Base-by-base conservation (phyloP, 768 basidiomycete genomes). In the Lentinula lateritia region DNA sequence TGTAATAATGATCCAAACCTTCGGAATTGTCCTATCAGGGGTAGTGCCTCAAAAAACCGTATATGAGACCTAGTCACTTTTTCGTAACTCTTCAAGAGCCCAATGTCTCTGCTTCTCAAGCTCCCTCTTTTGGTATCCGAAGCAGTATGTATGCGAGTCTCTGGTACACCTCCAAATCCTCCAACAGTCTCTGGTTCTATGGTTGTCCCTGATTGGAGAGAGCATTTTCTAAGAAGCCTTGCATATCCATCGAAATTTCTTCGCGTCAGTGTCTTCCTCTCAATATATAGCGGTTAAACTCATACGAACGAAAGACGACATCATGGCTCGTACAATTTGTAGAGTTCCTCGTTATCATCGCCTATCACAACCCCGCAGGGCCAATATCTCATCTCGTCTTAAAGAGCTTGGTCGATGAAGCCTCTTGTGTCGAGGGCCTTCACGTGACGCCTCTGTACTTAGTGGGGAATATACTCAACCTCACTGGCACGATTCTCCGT, bases 101-200 rank as follows among this genome's bases (percentile, higher is more conserved):
- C 13, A 23, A 38, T 56, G 39, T 7, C 55, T 10, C n/a, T 56
- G 23, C 38, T 75, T 60, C 42, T 71, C 50, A 77, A 75, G 43
- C 63, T 78, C 9, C 76, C 76, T 2, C 65, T 79, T 63, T 67
- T 74, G 34, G 61, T 78, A 28, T 46, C 68, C 6, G 70, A 76
- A 18, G 74, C 73, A 10, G 39, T 76, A 45, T 72, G 71, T 58
- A 78, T 79, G 73, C 71, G 69, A 45, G 62, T 75, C 43, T 71
- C 71, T n/a, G 72, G 71, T 43, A 76, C 70, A 36, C 75, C 77
- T 2, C 78, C 70, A 2, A 77, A 76, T 41, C 67, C 66, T n/a
- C 67, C 70, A 2, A 54, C 61, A 1, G 65, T 70, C 1, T 48
- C 55, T 13, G 67, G 63, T 16, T 66, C 66, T 15, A 2, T 62